Conservation (phyloP, 441 rosid species). For the Francoa sonchifolia region DNA sequence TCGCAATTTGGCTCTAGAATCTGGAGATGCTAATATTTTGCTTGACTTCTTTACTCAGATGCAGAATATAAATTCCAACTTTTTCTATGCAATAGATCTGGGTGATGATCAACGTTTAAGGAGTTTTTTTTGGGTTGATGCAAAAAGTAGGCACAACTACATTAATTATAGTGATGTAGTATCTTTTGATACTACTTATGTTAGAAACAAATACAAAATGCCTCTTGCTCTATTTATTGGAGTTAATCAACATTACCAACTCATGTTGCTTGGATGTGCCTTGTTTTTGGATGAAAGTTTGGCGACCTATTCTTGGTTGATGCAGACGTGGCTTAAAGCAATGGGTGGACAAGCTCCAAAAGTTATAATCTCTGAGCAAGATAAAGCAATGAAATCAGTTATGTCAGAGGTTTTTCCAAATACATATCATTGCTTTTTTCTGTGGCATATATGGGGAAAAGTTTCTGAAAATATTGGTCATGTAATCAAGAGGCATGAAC, state of each 20-base stretch:
- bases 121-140: slow-evolving; percentile 73
- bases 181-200: slow-evolving; percentile 56
- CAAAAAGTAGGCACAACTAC: slow-evolving; percentile 75
- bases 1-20: slow-evolving; percentile 38
- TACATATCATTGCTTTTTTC: slow-evolving; percentile 47
- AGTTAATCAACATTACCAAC: slow-evolving; percentile 77
- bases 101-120: slow-evolving; percentile 69
- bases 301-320: slow-evolving; percentile 56
- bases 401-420: slow-evolving; percentile 45
- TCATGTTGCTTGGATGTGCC: slow-evolving; percentile 74
- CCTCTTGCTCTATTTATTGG: slow-evolving; percentile 72
- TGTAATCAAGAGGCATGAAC: slow-evolving; percentile 47
- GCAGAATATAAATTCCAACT: slow-evolving; percentile 65
- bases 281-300: slow-evolving; percentile 58
- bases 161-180: slow-evolving; percentile 60
- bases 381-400: slow-evolving; percentile 33
- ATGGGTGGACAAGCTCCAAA: slow-evolving; percentile 70
- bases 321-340: slow-evolving; percentile 71
- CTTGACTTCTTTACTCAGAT: slow-evolving; percentile 50
- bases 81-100: slow-evolving; percentile 66
- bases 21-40: slow-evolving; percentile 45
- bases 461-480: slow-evolving; percentile 53
- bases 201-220: slow-evolving; percentile 67
- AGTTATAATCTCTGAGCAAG: slow-evolving; percentile 58
- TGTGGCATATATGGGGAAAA: slow-evolving; percentile 62